These are phyloP conservation scores for Aspergillus brasiliensis DNA, from an alignment of 2,329 filamentous ascomycete species.

Conservation along the genomic window DNA sequence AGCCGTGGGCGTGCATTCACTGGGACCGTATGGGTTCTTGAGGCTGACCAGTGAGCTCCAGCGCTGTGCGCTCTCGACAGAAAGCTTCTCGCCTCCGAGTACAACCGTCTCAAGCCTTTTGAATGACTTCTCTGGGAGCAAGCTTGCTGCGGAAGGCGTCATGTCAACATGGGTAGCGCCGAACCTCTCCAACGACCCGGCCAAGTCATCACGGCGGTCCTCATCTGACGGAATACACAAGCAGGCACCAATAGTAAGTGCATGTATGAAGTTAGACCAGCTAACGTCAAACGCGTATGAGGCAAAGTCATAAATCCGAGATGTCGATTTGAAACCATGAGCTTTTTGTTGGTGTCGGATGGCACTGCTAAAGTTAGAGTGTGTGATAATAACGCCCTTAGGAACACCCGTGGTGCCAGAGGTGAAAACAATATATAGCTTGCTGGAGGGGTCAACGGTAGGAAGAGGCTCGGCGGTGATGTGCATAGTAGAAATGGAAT, in stretches of 20 bases:
- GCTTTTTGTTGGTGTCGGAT: background rate
- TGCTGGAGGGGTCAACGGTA: background rate
- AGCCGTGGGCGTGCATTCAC: conserved; percentile 32
- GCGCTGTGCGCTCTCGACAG: conserved; percentile 28
- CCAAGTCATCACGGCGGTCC: conserved; percentile 48
- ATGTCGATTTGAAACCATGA: background rate
- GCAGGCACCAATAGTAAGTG: conserved; percentile 55
- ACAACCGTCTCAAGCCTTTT: conserved; percentile 33
- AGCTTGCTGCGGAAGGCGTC: conserved; percentile 56
- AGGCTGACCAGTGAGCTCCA: conserved; percentile 40
- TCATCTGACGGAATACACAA: conserved; percentile 54
- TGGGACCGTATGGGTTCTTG: conserved; percentile 45
- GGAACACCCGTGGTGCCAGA: conserved; percentile 54
- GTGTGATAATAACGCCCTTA: conserved; percentile 62
- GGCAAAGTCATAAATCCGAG: conserved; percentile 40
- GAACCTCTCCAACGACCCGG: conserved; percentile 50
- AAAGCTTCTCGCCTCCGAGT: conserved; percentile 26
- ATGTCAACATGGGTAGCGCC: conserved; percentile 56
- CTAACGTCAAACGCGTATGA: conserved; percentile 53
- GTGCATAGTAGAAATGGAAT: background rate
- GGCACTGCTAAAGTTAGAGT: conserved; percentile 34
- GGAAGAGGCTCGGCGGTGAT: background rate
- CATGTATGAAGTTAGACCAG: conserved; percentile 53
- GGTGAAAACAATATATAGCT: conserved; percentile 40
- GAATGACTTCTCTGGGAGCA: too few relatives aligned